These are phyloP conservation scores for Sugiyamaella floridensis DNA, from an alignment of 805 yeast genomes.

Conservation along the genomic window DNA sequence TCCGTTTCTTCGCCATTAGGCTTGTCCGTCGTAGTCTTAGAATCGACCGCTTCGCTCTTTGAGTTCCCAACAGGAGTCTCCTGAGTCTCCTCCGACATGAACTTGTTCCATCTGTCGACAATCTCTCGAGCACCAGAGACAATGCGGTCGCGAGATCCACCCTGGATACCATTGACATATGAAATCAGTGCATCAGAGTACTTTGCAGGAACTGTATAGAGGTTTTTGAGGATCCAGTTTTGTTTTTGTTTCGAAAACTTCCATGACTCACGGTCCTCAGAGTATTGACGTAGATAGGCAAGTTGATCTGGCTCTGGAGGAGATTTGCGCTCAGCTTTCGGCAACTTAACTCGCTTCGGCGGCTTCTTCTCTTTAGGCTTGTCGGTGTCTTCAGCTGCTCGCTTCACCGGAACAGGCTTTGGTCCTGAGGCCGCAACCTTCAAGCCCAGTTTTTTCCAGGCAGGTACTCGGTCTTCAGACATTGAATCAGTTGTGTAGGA, in stretches of 20 bases:
- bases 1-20: constrained; percentile 14
- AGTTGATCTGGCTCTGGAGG: constrained; percentile 76
- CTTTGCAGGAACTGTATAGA: constrained; percentile 43
- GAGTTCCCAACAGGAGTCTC: constrained; percentile 6
- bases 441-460: constrained; percentile 77
- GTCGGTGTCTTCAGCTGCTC: constrained; percentile 13
- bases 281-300: constrained; percentile 53
- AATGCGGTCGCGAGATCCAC: constrained; percentile 58
- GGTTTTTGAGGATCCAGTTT: constrained; percentile 71
- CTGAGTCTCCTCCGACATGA: constrained; percentile 23
- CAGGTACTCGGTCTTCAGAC: constrained; percentile 43
- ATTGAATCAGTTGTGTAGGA: not conserved
- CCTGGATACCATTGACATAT: constrained; percentile 59
- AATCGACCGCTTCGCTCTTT: constrained; percentile 7
- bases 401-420: constrained; percentile 11
- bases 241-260: constrained; percentile 83
- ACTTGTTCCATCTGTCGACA: constrained; percentile 50
- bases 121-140: constrained; percentile 42
- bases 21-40: constrained; percentile 24
- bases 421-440: constrained; percentile 29
- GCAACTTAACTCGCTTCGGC: constrained; percentile 62
- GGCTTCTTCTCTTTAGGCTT: constrained; percentile 38
- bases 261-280: constrained; percentile 56
- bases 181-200: constrained; percentile 45
- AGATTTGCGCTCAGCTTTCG: constrained; percentile 57